Base-by-base conservation (phyloP, 352 stramenopile genomes). In the Pythium aphanidermatum region DNA sequence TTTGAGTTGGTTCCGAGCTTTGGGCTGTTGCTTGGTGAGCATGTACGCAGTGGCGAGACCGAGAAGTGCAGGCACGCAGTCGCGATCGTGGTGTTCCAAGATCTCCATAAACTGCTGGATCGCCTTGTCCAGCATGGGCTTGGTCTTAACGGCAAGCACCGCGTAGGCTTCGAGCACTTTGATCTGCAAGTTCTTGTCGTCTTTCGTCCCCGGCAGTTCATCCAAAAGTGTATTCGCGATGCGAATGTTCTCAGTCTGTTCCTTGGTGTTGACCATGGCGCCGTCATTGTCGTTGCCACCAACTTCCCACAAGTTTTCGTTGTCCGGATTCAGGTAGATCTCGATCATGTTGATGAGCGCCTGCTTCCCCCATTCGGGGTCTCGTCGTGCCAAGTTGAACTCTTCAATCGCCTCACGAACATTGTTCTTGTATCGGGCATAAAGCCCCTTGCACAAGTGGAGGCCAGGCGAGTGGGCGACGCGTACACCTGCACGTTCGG, bases 1-100 rank as follows among this genome's bases (percentile, higher is more conserved):
- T 63, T 98, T 98, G 46, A 98, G 82, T 36, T 96, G 83, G 55
- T 97, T 98, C 16, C 91, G 74, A 14, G 92, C 90, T 59, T 97
- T 96, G 26, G 84, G 83, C 45, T 88, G 73, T 57, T 95, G 74
- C 50, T 96, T 96, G 11, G 89, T 88, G 11, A 98, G 63, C 83
- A 97, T 96, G 60, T 97, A 96, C 2, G 80, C 90, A 0, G 74
- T 95, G 0, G 86, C 76, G 2, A 92, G 63, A 3, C 89, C 92
- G 2, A 97, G 79, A 14, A 98, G 54, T 4, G 90, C 90, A 0
- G 92, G 92, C 12, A 97, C 75, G 56, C 95, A 89, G 53, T 97
- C 85, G 26, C 75, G 63, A 29, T 94, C 79, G 19, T 85, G 58
- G 0, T 74, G 68, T 49, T 97, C 85, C 4, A 97, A 66, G 30